These are phyloP conservation scores for Botryotinia calthae DNA, from an alignment of 2,329 filamentous ascomycete species.

Conservation along the genomic window DNA sequence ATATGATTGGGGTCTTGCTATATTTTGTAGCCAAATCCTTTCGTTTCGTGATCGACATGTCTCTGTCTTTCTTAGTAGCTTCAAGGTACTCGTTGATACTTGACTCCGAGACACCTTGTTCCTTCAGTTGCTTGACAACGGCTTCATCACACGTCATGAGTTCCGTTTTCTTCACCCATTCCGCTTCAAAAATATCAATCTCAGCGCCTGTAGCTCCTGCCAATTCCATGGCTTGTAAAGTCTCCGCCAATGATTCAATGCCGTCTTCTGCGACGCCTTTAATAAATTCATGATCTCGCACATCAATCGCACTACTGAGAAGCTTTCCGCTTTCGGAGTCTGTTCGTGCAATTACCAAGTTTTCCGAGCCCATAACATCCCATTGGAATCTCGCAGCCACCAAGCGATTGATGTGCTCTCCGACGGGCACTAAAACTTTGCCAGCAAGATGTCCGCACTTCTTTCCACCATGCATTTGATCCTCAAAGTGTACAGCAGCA, in stretches of 20 bases:
- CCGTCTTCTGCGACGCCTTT: conserved; percentile 74
- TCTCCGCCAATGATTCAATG: conserved; percentile 81
- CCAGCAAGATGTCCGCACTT: conserved; percentile 97
- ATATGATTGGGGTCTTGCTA: conserved; percentile 68
- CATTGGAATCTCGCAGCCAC: conserved; percentile 92
- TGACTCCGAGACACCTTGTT: conserved; percentile 61
- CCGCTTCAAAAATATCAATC: conserved; percentile 80
- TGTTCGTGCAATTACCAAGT: conserved; percentile 89
- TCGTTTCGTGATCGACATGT: conserved; percentile 76
- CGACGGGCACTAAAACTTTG: conserved; percentile 89
- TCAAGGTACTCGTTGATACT: conserved; percentile 66
- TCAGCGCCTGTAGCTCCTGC: conserved; percentile 73
- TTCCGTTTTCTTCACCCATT: conserved; percentile 83
- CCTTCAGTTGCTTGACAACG: conserved; percentile 69
- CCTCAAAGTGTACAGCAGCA: conserved; percentile 94
- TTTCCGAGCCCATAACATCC: conserved; percentile 97
- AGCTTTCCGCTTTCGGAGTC: conserved; percentile 93
- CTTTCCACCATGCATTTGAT: conserved; percentile 96
- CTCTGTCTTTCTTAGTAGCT: conserved; percentile 59
- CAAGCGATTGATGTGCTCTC: conserved; percentile 94
- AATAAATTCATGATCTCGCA: conserved; percentile 95
- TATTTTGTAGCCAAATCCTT: conserved; percentile 68
- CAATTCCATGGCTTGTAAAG: conserved; percentile 84
- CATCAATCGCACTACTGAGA: conserved; percentile 85
- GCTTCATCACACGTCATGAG: conserved; percentile 92